Evolutionary conservation across 495 filamentous ascomycete species (phyloP).

Genomic region (Coniosporium apollinis): DNA sequence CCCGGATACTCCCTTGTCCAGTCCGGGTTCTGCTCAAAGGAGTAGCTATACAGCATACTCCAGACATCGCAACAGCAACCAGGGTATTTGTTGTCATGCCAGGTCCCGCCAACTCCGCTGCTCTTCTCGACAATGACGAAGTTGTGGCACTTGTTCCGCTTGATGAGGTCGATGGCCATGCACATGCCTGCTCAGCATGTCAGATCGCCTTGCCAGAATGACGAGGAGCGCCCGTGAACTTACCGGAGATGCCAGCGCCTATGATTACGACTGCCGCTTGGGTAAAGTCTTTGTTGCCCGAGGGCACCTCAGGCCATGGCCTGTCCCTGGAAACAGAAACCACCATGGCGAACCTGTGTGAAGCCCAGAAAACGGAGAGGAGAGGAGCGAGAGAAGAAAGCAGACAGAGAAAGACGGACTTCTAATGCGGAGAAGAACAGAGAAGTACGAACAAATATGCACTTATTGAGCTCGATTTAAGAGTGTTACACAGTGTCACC

Average conservation of each 20-base stretch:
- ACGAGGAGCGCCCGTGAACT: background rate
- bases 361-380: background rate
- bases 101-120: constrained; percentile 37
- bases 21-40: constrained; percentile 46
- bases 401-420: background rate
- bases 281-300: constrained; percentile 21
- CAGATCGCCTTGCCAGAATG: background rate
- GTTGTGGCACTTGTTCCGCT: constrained; percentile 33
- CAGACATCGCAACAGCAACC: constrained; percentile 37
- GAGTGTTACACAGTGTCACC: too few relatives aligned
- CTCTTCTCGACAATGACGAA: constrained; percentile 40
- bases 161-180: constrained; percentile 41
- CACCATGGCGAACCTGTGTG: background rate
- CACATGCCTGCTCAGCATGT: constrained; percentile 24
- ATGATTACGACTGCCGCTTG: constrained; percentile 37
- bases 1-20: constrained; percentile 51
- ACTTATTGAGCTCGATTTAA: constrained; percentile 2
- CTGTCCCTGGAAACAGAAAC: background rate
- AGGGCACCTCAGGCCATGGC: constrained; percentile 17
- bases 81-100: constrained; percentile 37
- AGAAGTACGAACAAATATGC: background rate
- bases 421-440: background rate
- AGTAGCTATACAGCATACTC: constrained; percentile 42
- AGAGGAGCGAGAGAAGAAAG: background rate
- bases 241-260: constrained; percentile 35